These are phyloP conservation scores for Aspergillus hancockii DNA, from an alignment of 495 filamentous ascomycete genomes.

Conservation along the genomic window DNA sequence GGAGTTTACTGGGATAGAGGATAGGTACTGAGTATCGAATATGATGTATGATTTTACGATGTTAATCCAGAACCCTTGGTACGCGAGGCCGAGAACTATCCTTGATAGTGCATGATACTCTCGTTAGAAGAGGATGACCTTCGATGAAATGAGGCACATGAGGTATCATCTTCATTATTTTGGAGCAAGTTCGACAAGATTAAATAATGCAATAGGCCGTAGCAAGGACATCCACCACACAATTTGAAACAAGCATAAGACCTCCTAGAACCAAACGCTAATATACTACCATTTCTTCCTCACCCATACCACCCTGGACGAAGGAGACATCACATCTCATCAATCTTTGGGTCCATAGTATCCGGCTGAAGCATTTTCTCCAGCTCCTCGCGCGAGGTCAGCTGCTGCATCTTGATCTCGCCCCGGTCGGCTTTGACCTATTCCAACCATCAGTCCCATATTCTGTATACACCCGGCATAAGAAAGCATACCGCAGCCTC, in stretches of 20 bases:
- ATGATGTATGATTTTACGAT: background rate
- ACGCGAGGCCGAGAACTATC: too few species aligned
- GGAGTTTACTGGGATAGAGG: too few species aligned
- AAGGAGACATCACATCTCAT: slow-evolving; percentile 25
- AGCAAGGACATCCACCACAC: too few species aligned
- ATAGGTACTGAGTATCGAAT: too few species aligned
- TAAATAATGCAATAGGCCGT: too few species aligned
- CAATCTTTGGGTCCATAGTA: slow-evolving; percentile 20
- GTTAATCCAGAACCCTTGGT: too few species aligned
- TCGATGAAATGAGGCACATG: too few species aligned
- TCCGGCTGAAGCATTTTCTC: slow-evolving; percentile 17
- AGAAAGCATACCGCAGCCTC: slow-evolving; percentile 19
- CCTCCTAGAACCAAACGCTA: background rate
- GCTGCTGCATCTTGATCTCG: slow-evolving; percentile 15
- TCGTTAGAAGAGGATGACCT: too few species aligned
- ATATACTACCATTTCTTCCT: background rate
- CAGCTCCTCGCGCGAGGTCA: background rate
- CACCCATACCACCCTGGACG: background rate
- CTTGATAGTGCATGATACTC: too few species aligned
- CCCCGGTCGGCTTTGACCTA: slow-evolving; percentile 27
- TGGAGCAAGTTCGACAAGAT: too few species aligned
- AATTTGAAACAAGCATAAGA: too few species aligned
- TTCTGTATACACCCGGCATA: background rate
- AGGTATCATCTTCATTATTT: too few species aligned
- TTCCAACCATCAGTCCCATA: background rate